phyloP scores from a whole-genome alignment of 495 filamentous ascomycete species.

The Darksidea phi region DNA sequence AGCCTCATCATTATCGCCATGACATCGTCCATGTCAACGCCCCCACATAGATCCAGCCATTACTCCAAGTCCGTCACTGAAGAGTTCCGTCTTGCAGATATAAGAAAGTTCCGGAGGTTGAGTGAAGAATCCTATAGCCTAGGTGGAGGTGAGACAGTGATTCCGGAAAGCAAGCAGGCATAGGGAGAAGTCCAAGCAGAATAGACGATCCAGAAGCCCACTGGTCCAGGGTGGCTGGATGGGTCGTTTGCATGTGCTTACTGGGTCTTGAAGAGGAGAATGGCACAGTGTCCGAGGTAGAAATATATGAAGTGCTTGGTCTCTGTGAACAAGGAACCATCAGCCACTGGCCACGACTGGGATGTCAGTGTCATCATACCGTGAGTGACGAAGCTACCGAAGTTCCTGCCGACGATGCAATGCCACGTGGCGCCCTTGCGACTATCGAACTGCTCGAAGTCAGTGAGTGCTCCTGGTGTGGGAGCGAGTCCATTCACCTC shows the following conservation, averaged over 20 bases:
- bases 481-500: slow-evolving; percentile 58
- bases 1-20: too few relatives aligned
- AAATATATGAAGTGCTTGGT: slow-evolving; percentile 99
- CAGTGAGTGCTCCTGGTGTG: background rate
- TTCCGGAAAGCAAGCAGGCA: background rate
- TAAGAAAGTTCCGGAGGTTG: background rate
- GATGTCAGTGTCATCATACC: slow-evolving; percentile 54
- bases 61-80: too few relatives aligned
- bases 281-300: slow-evolving; percentile 97
- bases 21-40: too few relatives aligned
- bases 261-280: slow-evolving; percentile 99
- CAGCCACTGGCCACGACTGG: slow-evolving; percentile 2
- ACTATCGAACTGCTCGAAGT: slow-evolving; percentile 67
- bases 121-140: background rate
- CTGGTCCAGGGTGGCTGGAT: background rate
- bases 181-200: background rate
- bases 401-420: slow-evolving; percentile 97
- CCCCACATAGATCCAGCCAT: too few relatives aligned
- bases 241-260: slow-evolving; percentile 43
- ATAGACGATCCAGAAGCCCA: slow-evolving; percentile 1
- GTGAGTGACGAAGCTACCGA: slow-evolving; percentile 98
- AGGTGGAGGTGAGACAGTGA: background rate
- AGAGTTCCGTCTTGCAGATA: background rate
- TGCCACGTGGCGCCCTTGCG: slow-evolving; percentile 96
- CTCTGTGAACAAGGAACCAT: slow-evolving; percentile 54